Base-by-base conservation (phyloP, 257 asterid species). In the Penstemon davidsonii region DNA sequence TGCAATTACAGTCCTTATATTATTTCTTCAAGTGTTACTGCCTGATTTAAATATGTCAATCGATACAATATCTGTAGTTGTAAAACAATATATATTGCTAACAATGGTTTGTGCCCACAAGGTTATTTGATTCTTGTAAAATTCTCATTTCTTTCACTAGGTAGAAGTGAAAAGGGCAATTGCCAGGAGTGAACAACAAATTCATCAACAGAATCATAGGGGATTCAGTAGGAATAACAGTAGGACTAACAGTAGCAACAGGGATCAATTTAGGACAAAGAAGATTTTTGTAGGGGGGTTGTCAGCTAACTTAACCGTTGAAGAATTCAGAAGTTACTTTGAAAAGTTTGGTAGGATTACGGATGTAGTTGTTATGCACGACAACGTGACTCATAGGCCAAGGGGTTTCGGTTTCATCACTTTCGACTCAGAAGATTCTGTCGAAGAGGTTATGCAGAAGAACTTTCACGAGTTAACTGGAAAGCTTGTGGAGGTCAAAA, bases 211-310 rank as follows among this genome's bases (percentile, higher is more conserved):
- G 39, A 76, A 66, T 36, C 52, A 73, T 51, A 79, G 84, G 72
- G 84, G 86, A 36, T 79, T 76, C 73, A 79, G n/a, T 82, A 80
- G 86, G 69, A 78, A 71, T 41, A 66, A 62, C 41, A 38, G 38
- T 66, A 88, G 86, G 76, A 70, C 69, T 81, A 82, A 69, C 68
- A 71, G 73, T 81, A 87, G 94, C 84, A 75, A 59, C 75, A 81
- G 66, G 45, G 85, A 83, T 9, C 75, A 78, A 60, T 82, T 86
- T 83, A 86, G 90, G 87, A 88, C 96, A 12, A 90, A 86, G 83
- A 92, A 92, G 89, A 86, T 92, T 70, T 92, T 92, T 64, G 97
- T 90, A 72, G 97, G 98, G 70, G 97, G 98, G 10, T 84, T 92
- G 66, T 81, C 98, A 4, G 90, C 97, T 76, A 81, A 72, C 73